Base-by-base conservation (phyloP, 768 basidiomycete genomes). In the Suillus weaverae region DNA sequence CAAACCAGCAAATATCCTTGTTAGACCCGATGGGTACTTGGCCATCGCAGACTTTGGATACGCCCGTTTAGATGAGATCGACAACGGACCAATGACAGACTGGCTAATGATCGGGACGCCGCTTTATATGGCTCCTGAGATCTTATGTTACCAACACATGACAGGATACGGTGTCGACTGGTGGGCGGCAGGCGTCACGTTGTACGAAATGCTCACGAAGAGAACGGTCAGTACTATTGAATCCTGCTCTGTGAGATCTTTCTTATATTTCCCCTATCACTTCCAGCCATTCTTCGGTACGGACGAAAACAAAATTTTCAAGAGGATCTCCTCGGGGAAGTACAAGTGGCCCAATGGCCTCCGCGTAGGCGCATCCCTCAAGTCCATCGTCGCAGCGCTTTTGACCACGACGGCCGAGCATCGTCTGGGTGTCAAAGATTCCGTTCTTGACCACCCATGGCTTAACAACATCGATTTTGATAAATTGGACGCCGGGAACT, bases 1-100 rank as follows among this genome's bases (percentile, higher is more conserved):
- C 22, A 87, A 88, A 69, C 85, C 86, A 2, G 81, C 81, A 22
- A 88, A 87, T 59, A 80, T 89, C 56, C 78, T 88, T 60, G 62
- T 89, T 64, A 85, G 83, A 50, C 68, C 77, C 2, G 84, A 86
- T 69, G 87, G 86, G 32, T 88, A 88, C 68, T 76, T 87, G 33
- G 71, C 75, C 63, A 65, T 89, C 1, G 79, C 79, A 10, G 86
- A 88, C 68, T 85, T 89, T 67, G 86, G 85, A 4, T 64, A 74
- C 30, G 76, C 82, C 1, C 67, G 71, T 39, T 44, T 51, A 3
- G 68, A 74, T 20, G 63, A 62, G 4, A 39, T 65, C 6, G 65
- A 74, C 0, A 71, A 65, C 41, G 69, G 71, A 8, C 60, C 65
- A 5, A 61, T 33, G 5, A 36, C 63, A 5, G 39, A 35, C 11